A percentile compares a stretch with the other conserved stretches of the same genome.
phyloP scores from a whole-genome alignment of 192 early-diverging fungal species.

The Bifiguratus adelaidae region DNA sequence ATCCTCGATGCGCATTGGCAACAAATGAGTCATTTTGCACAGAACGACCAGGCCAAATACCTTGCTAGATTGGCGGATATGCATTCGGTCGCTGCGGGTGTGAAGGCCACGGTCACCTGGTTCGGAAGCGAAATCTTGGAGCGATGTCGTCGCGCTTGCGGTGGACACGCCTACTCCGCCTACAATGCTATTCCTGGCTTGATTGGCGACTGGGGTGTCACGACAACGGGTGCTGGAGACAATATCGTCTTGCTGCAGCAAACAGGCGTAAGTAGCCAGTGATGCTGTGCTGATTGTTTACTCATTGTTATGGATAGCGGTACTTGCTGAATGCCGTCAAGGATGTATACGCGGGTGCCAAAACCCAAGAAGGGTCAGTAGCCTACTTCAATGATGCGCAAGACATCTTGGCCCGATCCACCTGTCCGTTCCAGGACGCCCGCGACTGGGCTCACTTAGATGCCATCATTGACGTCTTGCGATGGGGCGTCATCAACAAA shows the following conservation, averaged over 20 bases:
- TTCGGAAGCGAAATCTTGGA: slow-evolving; percentile 38
- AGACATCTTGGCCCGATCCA: slow-evolving; percentile 12
- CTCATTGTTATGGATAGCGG: neutral
- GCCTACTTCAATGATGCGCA: slow-evolving; percentile 26
- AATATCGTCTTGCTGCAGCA: slow-evolving; percentile 35
- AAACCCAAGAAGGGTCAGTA: slow-evolving; percentile 21
- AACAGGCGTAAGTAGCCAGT: slow-evolving; percentile 10
- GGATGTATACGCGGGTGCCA: slow-evolving; percentile 16
- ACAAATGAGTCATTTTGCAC: slow-evolving; percentile 22
- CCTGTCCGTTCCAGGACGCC: slow-evolving; percentile 17
- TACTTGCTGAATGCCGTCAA: slow-evolving; percentile 10
- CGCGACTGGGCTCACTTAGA: slow-evolving; percentile 24
- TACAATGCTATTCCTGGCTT: slow-evolving; percentile 54
- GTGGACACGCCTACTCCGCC: slow-evolving; percentile 55
- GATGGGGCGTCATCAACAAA: slow-evolving; percentile 28
- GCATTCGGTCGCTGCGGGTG: slow-evolving; percentile 43
- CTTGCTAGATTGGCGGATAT: slow-evolving; percentile 38
- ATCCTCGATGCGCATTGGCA: slow-evolving; percentile 15
- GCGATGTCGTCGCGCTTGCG: slow-evolving; percentile 35
- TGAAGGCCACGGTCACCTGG: slow-evolving; percentile 41
- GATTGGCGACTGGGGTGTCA: slow-evolving; percentile 49
- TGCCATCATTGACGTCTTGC: slow-evolving; percentile 20
- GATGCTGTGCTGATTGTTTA: neutral
- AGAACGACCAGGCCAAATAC: slow-evolving; percentile 32
- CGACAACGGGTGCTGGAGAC: slow-evolving; percentile 47